phyloP scores from a whole-genome alignment of 768 basidiomycete species.

The Calocybe indica region DNA sequence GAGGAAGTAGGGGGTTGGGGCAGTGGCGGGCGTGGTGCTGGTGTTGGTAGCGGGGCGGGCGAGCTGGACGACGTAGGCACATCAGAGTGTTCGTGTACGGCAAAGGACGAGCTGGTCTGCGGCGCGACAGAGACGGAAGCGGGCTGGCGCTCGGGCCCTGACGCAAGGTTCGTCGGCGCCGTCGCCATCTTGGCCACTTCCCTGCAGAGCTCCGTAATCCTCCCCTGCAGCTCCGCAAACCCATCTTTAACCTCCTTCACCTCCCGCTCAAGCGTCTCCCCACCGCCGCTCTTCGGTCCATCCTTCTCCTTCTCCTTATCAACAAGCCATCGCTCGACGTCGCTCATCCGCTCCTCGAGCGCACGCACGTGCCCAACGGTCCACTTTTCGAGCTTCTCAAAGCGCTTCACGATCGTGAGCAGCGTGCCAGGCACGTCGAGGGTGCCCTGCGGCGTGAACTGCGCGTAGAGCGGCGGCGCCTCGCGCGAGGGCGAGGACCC shows the following conservation, averaged over 20 bases:
- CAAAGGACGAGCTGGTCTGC: conserved; percentile 41
- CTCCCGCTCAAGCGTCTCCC: conserved; percentile 28
- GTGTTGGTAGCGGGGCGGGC: background rate
- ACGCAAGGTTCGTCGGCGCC: conserved; percentile 41
- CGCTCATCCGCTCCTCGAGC: conserved; percentile 86
- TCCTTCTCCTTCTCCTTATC: conserved; percentile 66
- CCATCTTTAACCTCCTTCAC: conserved; percentile 60
- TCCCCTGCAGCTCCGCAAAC: conserved; percentile 65
- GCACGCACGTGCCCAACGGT: conserved; percentile 85
- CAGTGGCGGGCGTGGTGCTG: no score
- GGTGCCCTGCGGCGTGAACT: conserved; percentile 65
- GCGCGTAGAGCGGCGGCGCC: conserved; percentile 68
- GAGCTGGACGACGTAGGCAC: conserved; percentile 9
- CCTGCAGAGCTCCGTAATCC: conserved; percentile 67
- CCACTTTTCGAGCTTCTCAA: conserved; percentile 89
- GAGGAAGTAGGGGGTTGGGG: no score
- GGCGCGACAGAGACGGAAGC: conserved; percentile 40
- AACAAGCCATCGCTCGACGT: conserved; percentile 87
- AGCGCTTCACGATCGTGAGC: conserved; percentile 68
- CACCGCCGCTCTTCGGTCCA: conserved; percentile 10
- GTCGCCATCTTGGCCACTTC: conserved; percentile 74
- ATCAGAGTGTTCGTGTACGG: conserved; percentile 22
- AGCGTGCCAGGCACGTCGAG: conserved; percentile 74
- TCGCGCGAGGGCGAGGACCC: conserved; percentile 48
- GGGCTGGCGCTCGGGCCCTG: conserved; percentile 42